Evolutionary conservation across 148 eudicot species (phyloP).

Genomic region (Nepenthes mirabilis): DNA sequence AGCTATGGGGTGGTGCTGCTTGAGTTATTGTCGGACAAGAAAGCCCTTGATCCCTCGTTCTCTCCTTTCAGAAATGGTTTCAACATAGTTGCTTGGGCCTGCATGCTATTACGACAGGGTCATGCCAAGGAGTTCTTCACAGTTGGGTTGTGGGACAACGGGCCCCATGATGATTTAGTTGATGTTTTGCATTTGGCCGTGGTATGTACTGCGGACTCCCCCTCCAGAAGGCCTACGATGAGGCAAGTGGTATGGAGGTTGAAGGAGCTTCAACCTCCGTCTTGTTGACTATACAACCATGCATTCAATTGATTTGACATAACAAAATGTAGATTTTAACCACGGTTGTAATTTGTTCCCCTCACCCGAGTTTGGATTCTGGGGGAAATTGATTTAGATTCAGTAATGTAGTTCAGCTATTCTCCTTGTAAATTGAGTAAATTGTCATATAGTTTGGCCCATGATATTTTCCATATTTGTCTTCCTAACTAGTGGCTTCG

Average conservation of each 20-base stretch:
- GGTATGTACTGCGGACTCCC: conserved; percentile 41
- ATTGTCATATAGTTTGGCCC: background rate
- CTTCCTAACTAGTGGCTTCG: too few species aligned
- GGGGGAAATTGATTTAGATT: background rate
- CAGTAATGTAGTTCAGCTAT: background rate
- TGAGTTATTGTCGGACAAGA: conserved; percentile 47
- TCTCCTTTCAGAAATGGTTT: conserved; percentile 49
- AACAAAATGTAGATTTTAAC: background rate
- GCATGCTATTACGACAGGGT: conserved; percentile 29
- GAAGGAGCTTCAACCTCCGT: conserved; percentile 21
- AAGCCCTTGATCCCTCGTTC: conserved; percentile 58
- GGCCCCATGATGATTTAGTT: conserved; percentile 37
- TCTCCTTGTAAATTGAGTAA: conserved; percentile 2
- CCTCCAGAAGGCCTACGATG: conserved; percentile 43
- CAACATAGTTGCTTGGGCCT: conserved; percentile 53
- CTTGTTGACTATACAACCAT: background rate
- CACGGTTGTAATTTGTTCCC: conserved; percentile 1
- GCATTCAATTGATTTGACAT: conserved; percentile 1
- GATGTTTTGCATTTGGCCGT: conserved; percentile 43
- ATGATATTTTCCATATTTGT: too few species aligned
- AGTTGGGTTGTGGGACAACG: conserved; percentile 34
- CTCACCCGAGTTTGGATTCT: background rate
- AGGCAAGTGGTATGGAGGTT: conserved; percentile 41
- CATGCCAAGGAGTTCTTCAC: conserved; percentile 34
- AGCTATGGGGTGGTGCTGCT: conserved; percentile 57